Percentiles rank a stretch among this genome's conserved stretches.
phyloP scores from a whole-genome alignment of 148 eudicot species.

The Cornus kousa region DNA sequence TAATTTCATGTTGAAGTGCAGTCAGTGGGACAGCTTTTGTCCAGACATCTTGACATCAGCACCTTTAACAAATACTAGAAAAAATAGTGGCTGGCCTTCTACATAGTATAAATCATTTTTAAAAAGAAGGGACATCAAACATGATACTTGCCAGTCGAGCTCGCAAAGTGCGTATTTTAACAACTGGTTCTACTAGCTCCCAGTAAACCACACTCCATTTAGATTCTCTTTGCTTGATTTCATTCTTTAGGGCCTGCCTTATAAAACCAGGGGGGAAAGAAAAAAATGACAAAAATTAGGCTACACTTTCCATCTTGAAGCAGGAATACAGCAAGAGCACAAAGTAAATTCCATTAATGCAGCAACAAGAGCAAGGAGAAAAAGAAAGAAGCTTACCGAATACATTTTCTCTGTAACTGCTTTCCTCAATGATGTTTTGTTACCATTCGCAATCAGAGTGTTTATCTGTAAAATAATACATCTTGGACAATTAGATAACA shows the following conservation, averaged over 20 bases:
- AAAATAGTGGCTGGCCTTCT: not conserved
- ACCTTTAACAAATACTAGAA: not conserved
- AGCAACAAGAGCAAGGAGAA: not conserved
- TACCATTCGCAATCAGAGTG: conserved; percentile 59
- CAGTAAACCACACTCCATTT: conserved; percentile 77
- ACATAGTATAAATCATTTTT: not conserved
- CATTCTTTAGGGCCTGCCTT: conserved; percentile 84
- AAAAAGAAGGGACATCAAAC: too few relatives aligned
- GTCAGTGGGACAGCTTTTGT: conserved; percentile 4
- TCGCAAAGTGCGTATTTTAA: conserved; percentile 78
- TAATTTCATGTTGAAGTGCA: not conserved
- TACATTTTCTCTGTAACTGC: conserved; percentile 84
- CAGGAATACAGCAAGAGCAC: not conserved
- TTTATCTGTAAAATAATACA: conserved; percentile 56
- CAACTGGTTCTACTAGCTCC: conserved; percentile 81
- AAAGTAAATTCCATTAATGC: not conserved
- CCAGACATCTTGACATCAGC: not conserved
- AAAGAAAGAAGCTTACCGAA: conserved; percentile 47
- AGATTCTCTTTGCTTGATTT: conserved; percentile 75
- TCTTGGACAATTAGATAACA: conserved; percentile 6
- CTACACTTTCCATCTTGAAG: conserved; percentile 1
- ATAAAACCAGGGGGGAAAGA: conserved; percentile 7
- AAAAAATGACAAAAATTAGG: not conserved
- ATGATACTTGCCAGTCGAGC: conserved; percentile 80
- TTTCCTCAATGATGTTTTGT: conserved; percentile 77